Base-by-base conservation (phyloP, 1,284 basidiomycete genomes). In the Stereum hirsutum region DNA sequence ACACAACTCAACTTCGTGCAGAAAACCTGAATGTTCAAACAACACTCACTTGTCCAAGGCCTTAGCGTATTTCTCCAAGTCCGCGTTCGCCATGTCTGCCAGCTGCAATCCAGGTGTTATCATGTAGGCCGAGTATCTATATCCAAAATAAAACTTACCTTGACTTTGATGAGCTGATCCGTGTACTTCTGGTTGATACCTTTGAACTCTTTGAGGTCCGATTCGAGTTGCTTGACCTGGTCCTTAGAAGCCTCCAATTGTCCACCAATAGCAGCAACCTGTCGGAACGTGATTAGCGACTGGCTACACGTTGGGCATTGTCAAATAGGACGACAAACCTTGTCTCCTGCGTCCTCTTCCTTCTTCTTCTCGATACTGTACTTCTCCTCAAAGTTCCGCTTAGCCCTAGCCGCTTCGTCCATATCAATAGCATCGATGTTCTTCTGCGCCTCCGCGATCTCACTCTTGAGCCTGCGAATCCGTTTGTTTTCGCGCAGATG, bases 11-110 rank as follows among this genome's bases (percentile, higher is more conserved):
- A 10, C 32, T 23, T 14, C 31, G 14, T 6, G 38, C 20, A 39
- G n/a, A 41, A 15, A 11, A 6, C 47, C 14, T 42, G 20, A 19
- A 28, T 23, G 26, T n/a, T n/a, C n/a, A n/a, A n/a, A 26, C 4
- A 8, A 21, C 30, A 61, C 78, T 57, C 55, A 91, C 94, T 88
- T 89, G 66, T 97, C 93, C 36, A 97, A 65, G 1, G 93, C 96
- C 61, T 97, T 98, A 6, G 81, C 89, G 51, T 98, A 98, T 66
- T 98, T 98, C 64, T 99, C 94, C 43, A 99, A 64, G 62, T 97
- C 93, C 46, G 80, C 86, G 60, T 93, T 95, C 1, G 92, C 91
- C 78, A 94, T 88, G 60, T 95, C 91, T 25, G 91, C 87, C 65
- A 93, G 89, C 91, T 91, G 51, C 48, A 26, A 45, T 33, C 26